A percentile compares a stretch with the other conserved stretches of the same genome.
Conservation (phyloP, 768 basidiomycete species). For the Tulasnella sp. region DNA sequence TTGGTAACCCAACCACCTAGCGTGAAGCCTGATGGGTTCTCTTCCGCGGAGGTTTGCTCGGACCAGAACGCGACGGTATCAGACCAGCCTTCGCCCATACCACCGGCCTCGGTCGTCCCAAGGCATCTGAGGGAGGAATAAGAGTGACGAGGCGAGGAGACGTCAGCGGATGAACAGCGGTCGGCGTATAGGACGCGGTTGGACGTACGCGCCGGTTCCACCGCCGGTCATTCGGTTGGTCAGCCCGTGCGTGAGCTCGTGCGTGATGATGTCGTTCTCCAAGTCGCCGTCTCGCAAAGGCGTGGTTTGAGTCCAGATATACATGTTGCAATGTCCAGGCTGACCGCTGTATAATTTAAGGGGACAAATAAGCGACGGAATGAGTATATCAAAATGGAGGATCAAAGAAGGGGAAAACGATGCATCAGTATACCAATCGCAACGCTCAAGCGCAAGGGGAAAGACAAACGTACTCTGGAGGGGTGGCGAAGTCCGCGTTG, state of each 20-base stretch:
- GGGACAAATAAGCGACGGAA: too few species aligned
- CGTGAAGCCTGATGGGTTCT: conserved; percentile 25
- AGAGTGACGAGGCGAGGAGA: conserved; percentile 29
- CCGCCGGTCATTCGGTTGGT: conserved; percentile 36
- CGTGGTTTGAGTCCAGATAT: too few species aligned
- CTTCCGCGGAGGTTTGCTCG: conserved; percentile 30
- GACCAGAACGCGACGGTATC: conserved; percentile 21
- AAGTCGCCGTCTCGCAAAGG: conserved; percentile 35
- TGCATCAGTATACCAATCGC: conserved; percentile 36
- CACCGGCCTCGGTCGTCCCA: conserved; percentile 46
- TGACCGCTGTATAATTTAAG: too few species aligned
- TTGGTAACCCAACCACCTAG: conserved; percentile 32
- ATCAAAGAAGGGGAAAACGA: too few species aligned
- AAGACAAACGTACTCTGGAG: conserved; percentile 34
- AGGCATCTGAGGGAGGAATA: conserved; percentile 42
- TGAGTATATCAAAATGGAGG: too few species aligned
- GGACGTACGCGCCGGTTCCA: conserved; percentile 39
- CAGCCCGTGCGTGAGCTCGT: conserved; percentile 29
- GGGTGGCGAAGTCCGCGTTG: too few species aligned
- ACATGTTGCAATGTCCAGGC: too few species aligned
- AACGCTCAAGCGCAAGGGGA: too few species aligned
- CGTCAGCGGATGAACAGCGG: conserved; percentile 32
- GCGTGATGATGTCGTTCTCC: conserved; percentile 29
- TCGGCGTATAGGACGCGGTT: too few species aligned
- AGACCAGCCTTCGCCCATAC: too few species aligned